These are phyloP conservation scores for Carallia pectinifolia DNA, from an alignment of 345 rosid genomes.

Conservation along the genomic window DNA sequence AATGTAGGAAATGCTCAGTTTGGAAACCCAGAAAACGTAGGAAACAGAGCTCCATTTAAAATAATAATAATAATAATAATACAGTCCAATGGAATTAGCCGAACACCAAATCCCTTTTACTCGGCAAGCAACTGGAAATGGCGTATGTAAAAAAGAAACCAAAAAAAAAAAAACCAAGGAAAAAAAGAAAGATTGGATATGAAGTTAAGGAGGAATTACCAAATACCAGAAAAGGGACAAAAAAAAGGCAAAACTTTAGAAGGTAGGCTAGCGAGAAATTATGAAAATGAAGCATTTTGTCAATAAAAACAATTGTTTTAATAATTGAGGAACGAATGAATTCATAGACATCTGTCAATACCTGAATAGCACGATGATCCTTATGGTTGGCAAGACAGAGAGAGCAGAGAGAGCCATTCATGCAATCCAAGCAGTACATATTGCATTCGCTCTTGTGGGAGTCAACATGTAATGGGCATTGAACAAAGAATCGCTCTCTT, in stretches of 20 bases:
- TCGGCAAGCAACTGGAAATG: neutral
- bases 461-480: constrained; percentile 54
- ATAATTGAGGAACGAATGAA: neutral
- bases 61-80: no score
- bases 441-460: constrained; percentile 68
- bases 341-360: constrained; percentile 2
- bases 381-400: constrained; percentile 49
- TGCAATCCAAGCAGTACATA: constrained; percentile 61
- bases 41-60: no score
- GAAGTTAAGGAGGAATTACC: no score
- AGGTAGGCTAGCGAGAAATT: neutral
- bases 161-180: neutral
- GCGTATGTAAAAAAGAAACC: neutral
- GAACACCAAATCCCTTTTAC: no score
- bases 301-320: neutral
- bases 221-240: no score
- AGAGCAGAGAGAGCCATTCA: constrained; percentile 57
- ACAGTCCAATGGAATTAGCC: no score
- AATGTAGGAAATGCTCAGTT: no score
- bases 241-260: neutral
- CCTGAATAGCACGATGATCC: constrained; percentile 61
- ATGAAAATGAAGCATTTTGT: neutral
- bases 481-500: constrained; percentile 50
- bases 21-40: no score
- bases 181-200: neutral